phyloP scores from a whole-genome alignment of 2,329 filamentous ascomycete genomes.

The Neoascochyta sp. region DNA sequence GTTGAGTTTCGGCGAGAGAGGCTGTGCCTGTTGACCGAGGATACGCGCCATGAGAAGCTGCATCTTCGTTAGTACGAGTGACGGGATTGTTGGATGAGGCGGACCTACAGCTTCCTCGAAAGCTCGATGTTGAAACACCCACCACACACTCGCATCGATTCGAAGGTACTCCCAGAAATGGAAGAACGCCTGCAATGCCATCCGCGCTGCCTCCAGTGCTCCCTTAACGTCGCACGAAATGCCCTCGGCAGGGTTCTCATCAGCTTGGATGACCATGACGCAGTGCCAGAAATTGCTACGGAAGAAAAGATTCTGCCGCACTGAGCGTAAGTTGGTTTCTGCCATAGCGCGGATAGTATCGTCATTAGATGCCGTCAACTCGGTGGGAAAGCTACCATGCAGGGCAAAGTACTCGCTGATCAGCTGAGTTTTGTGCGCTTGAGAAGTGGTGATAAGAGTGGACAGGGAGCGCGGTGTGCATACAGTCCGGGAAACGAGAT shows the following conservation, averaged over 20 bases:
- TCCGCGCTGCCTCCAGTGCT: conserved; percentile 71
- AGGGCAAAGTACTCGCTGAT: conserved; percentile 67
- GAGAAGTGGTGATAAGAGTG: conserved; percentile 65
- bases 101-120: conserved; percentile 71
- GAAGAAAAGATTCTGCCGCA: conserved; percentile 72
- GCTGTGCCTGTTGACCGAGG: conserved; percentile 34
- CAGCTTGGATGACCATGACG: conserved; percentile 73
- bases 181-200: conserved; percentile 72
- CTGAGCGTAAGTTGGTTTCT: conserved; percentile 60
- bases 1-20: conserved; percentile 22
- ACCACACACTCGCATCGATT: conserved; percentile 73
- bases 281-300: conserved; percentile 83
- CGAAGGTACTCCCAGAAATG: conserved; percentile 66
- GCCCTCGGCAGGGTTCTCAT: conserved; percentile 57
- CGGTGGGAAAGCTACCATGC: conserved; percentile 67
- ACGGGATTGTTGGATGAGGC: background rate
- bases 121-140: conserved; percentile 77
- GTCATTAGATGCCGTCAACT: conserved; percentile 66
- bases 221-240: conserved; percentile 58
- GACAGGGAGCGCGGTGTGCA: conserved; percentile 72
- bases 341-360: conserved; percentile 57
- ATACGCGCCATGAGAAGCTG: conserved; percentile 42
- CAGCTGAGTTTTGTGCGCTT: conserved; percentile 66
- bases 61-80: background rate
- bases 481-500: conserved; percentile 72